Base-by-base conservation (phyloP, 2,329 filamentous ascomycete species). In the Penicillium digitatum region DNA sequence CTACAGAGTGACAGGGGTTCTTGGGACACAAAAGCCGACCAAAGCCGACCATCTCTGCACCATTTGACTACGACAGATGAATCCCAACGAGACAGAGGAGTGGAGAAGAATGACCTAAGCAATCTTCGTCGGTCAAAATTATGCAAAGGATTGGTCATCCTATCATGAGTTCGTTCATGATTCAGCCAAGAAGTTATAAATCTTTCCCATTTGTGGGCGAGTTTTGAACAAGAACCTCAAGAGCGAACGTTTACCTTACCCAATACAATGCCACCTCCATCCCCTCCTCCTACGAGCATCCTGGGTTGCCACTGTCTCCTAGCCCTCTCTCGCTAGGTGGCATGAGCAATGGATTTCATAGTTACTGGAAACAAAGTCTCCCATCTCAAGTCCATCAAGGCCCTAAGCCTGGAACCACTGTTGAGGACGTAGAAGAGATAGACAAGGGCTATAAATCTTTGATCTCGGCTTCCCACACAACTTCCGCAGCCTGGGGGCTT, bases 381-480 rank as follows among this genome's bases (percentile, higher is more conserved):
- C 48, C 79, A 83, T 43, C 62, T 82, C 5, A 66, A 76, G 48
- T 74, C 74, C 22, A 81, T 86, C 54, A 71, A 78, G 60, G 81
- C 79, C 0, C 62, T 86, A 43, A 74, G 67, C 3, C 65, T 86
- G 27, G 61, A 67, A 24, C 69, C 47, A 77, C 76, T 0, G 71
- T 78, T 0, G 76, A 81, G 8, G 81, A 87, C 50, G 72, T 86
- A 9, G 68, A 73, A 27, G 74, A 79, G 55, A 79, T 86, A 51
- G 83, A 86, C 56, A 65, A 62, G 2, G 77, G 78, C 5, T 69
- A 71, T 26, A 64, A 73, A n/a, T n/a, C 1, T 86, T 86, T 54
- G 78, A 85, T 11, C 32, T 76, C 11, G 83, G 83, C 0, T 86
- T 84, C 69, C 82, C 82, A 0, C 67, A 70, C 65, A 74, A 31